Percentiles rank a stretch among this genome's conserved stretches.
These are phyloP conservation scores for Sutorius eximius DNA, from an alignment of 1,284 basidiomycete genomes.

Conservation along the genomic window DNA sequence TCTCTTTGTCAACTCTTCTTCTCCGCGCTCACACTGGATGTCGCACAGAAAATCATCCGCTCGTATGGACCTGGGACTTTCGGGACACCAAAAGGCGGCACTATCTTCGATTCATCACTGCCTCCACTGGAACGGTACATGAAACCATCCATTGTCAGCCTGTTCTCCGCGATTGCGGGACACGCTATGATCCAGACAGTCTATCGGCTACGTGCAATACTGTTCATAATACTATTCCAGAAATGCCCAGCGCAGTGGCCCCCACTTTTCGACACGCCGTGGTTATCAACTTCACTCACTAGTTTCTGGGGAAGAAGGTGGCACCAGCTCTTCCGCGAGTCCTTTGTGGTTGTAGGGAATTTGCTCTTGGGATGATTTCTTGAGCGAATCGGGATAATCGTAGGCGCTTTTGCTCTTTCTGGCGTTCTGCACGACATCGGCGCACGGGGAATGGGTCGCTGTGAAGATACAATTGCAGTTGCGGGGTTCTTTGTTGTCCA, in stretches of 20 bases:
- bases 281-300: slow-evolving; percentile 39
- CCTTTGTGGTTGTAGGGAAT: slow-evolving; percentile 38
- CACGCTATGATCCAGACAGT: slow-evolving; percentile 44
- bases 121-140: slow-evolving; percentile 43
- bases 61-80: slow-evolving; percentile 26
- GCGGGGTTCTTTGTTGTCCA: slow-evolving; percentile 58
- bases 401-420: slow-evolving; percentile 59
- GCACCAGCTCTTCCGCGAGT: slow-evolving; percentile 45
- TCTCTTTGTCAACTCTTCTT: slow-evolving; percentile 16
- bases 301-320: slow-evolving; percentile 47
- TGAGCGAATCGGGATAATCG: slow-evolving; percentile 46
- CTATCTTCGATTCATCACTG: slow-evolving; percentile 51
- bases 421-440: slow-evolving; percentile 57
- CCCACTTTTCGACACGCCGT: slow-evolving; percentile 42
- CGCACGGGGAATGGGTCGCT: slow-evolving; percentile 57
- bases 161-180: slow-evolving; percentile 41
- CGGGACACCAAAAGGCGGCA: slow-evolving; percentile 34
- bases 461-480: slow-evolving; percentile 45
- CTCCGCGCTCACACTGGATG: slow-evolving; percentile 14
- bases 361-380: slow-evolving; percentile 34
- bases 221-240: slow-evolving; percentile 41
- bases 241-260: slow-evolving; percentile 43
- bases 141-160: slow-evolving; percentile 42
- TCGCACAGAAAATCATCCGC: neutral
- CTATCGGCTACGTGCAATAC: slow-evolving; percentile 45